Evolutionary conservation across 2,329 filamentous ascomycete genomes (phyloP).

Genomic region (Leptoxyphium fumago): DNA sequence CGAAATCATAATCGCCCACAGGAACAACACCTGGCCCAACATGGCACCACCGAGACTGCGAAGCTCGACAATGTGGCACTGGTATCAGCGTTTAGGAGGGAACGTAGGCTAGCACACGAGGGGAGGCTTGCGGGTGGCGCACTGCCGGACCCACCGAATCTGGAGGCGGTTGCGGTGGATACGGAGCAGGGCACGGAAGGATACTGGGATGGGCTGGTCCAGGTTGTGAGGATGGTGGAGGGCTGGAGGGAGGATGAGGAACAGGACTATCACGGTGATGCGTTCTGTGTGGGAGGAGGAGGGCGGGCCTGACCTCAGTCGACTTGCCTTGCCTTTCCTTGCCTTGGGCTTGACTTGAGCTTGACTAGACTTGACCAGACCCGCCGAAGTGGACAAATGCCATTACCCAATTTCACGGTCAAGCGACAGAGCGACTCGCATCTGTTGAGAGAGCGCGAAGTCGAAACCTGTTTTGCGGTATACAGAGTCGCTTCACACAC

Average conservation of each 20-base stretch:
- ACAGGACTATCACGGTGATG: conserved; percentile 20
- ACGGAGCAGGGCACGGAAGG: conserved; percentile 32
- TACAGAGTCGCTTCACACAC: too few species aligned
- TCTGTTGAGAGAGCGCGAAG: too few species aligned
- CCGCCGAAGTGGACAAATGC: too few species aligned
- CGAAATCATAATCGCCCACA: neutral
- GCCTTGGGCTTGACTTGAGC: too few species aligned
- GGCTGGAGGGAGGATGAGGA: conserved; percentile 16
- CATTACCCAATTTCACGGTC: too few species aligned
- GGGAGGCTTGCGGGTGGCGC: conserved; percentile 17
- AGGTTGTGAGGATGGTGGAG: conserved; percentile 33
- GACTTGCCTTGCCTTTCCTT: too few species aligned
- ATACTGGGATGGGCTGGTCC: conserved; percentile 45
- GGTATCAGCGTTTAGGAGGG: conserved; percentile 39
- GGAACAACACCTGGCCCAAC: neutral
- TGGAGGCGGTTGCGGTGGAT: conserved; percentile 7
- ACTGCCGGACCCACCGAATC: too few species aligned
- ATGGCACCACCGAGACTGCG: neutral
- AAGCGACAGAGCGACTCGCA: too few species aligned
- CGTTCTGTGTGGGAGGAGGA: conserved; percentile 2
- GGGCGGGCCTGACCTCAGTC: too few species aligned
- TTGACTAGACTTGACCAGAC: too few species aligned
- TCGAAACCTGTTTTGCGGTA: too few species aligned
- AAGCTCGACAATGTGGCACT: conserved; percentile 38
- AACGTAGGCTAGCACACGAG: conserved; percentile 36